phyloP scores from a whole-genome alignment of 2,329 filamentous ascomycete species.

The Ophiognomonia clavigignenti-juglandacearum region DNA sequence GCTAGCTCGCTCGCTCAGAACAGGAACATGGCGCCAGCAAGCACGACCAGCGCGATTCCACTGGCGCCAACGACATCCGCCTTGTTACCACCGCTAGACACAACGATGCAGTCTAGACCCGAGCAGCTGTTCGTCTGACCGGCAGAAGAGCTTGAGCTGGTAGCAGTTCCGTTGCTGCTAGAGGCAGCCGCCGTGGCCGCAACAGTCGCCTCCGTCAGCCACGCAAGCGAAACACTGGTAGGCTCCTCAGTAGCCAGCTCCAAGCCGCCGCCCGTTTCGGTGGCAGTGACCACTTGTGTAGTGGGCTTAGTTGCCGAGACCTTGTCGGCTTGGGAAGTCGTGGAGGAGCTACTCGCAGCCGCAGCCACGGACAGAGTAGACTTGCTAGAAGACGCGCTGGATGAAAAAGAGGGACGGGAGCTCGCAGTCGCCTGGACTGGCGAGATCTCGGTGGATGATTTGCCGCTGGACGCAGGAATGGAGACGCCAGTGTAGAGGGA shows the following conservation, averaged over 20 bases:
- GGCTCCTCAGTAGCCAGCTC: slow-evolving; percentile 9
- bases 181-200: background rate
- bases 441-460: background rate
- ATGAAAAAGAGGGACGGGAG: background rate
- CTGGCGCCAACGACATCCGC: background rate
- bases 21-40: slow-evolving; percentile 11
- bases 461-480: background rate
- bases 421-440: background rate
- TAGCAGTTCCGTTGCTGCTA: slow-evolving; percentile 5
- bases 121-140: background rate
- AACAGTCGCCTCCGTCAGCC: background rate
- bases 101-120: slow-evolving; percentile 14
- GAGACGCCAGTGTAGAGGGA: background rate
- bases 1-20: background rate
- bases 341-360: background rate
- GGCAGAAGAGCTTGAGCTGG: slow-evolving; percentile 2
- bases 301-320: background rate
- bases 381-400: background rate
- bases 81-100: slow-evolving; percentile 10
- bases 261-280: slow-evolving; percentile 5
- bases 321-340: background rate
- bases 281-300: slow-evolving; percentile 6
- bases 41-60: slow-evolving; percentile 10
- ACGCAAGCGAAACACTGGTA: background rate
- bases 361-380: background rate